Conservation (phyloP, 495 filamentous ascomycete genomes). For the Podospora australis region DNA sequence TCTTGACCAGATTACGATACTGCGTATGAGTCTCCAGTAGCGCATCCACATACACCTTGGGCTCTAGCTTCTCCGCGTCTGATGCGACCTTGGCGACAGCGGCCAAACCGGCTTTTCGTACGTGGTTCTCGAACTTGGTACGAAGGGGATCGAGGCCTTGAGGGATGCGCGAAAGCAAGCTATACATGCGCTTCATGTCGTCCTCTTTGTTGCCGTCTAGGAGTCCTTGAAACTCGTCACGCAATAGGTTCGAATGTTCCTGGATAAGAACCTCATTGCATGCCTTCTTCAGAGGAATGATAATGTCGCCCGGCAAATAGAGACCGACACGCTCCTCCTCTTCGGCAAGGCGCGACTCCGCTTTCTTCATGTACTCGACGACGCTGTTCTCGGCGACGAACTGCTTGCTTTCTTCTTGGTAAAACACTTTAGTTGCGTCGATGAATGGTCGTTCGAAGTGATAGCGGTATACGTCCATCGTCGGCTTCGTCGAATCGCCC, state of each 20-base stretch:
- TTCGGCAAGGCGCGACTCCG: constrained; percentile 82
- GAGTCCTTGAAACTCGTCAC: constrained; percentile 95
- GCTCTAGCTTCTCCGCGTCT: constrained; percentile 86
- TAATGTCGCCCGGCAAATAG: constrained; percentile 88
- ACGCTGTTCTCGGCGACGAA: constrained; percentile 97
- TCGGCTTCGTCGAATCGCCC: constrained; percentile 85
- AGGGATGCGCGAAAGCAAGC: constrained; percentile 79
- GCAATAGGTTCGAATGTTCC: constrained; percentile 72
- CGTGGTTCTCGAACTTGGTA: constrained; percentile 83
- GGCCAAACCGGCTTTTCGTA: constrained; percentile 76
- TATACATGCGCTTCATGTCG: constrained; percentile 95
- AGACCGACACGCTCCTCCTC: constrained; percentile 91
- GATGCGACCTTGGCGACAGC: constrained; percentile 88
- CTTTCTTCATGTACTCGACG: constrained; percentile 99
- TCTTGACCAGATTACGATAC: constrained; percentile 85
- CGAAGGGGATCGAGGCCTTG: constrained; percentile 90
- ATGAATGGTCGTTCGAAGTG: constrained; percentile 94
- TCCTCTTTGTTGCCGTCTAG: constrained; percentile 91
- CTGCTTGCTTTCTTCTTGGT: constrained; percentile 83
- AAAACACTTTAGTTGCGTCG: constrained; percentile 74
- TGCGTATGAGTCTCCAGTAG: constrained; percentile 89
- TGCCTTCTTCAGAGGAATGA: constrained; percentile 69
- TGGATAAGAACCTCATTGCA: constrained; percentile 88
- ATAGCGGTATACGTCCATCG: constrained; percentile 85
- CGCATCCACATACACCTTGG: constrained; percentile 93